Evolutionary conservation across 345 rosid genomes (phyloP).

Genomic region (Eucalyptus camaldulensis): DNA sequence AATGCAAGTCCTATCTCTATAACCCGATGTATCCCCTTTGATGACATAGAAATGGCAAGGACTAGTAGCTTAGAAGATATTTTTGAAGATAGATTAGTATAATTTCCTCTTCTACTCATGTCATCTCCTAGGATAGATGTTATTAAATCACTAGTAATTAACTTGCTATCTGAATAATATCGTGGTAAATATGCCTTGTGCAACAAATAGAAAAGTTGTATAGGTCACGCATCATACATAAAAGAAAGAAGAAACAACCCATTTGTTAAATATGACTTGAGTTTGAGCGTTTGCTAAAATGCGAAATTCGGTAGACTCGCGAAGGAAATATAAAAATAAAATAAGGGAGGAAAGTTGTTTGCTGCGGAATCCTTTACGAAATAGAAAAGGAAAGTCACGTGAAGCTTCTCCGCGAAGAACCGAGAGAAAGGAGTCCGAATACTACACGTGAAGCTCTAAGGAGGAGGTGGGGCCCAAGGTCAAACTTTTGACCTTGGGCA

Average conservation of each 20-base stretch:
- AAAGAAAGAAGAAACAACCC: fast-evolving
- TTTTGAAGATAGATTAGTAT: background rate
- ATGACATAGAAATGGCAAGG: background rate
- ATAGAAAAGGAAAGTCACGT: too few species aligned
- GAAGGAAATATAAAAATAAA: too few species aligned
- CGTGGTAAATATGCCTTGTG: background rate
- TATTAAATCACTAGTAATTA: background rate
- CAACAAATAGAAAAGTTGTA: background rate
- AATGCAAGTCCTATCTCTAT: background rate
- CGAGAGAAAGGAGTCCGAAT: too few species aligned
- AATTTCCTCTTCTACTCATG: background rate
- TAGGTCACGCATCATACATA: background rate
- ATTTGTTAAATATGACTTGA: too few species aligned
- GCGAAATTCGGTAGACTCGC: too few species aligned
- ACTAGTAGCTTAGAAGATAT: background rate
- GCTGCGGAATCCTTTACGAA: too few species aligned
- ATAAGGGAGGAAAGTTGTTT: too few species aligned
- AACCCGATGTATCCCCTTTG: background rate
- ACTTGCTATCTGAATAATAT: background rate
- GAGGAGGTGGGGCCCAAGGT: too few species aligned
- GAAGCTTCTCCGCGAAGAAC: too few species aligned
- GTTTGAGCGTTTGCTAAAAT: too few species aligned
- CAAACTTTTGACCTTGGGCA: too few species aligned
- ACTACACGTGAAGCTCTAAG: too few species aligned
- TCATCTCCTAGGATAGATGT: background rate